phyloP scores from a whole-genome alignment of 1,284 basidiomycete species.

The Testicularia cyperi region DNA sequence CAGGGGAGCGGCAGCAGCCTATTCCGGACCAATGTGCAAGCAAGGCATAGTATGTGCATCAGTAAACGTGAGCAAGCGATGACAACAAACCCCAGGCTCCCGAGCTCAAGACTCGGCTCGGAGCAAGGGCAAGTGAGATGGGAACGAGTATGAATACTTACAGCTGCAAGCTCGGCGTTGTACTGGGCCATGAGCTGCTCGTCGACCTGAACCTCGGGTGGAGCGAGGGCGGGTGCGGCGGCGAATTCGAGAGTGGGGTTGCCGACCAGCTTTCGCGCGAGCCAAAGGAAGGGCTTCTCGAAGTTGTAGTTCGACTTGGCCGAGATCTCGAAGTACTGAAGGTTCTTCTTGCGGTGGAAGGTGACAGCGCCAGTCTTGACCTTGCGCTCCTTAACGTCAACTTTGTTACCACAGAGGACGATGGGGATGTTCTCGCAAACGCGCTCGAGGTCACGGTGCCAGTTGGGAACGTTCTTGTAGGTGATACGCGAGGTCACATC shows the following conservation, averaged over 20 bases:
- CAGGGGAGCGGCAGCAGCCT: slow-evolving; percentile 64
- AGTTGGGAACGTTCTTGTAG: slow-evolving; percentile 99
- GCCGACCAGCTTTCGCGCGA: slow-evolving; percentile 95
- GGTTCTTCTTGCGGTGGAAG: slow-evolving; percentile 99
- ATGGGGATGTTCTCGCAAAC: slow-evolving; percentile 99
- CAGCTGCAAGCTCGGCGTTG: slow-evolving; percentile 71
- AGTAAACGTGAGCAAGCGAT: no score
- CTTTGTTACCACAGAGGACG: slow-evolving; percentile 99
- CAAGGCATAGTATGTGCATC: not conserved
- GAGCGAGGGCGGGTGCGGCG: slow-evolving; percentile 90
- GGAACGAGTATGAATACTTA: slow-evolving; percentile 5
- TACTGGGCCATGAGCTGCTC: slow-evolving; percentile 79
- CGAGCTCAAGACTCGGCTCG: not conserved
- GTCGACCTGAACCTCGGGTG: slow-evolving; percentile 89
- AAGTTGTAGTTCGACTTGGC: slow-evolving; percentile 99
- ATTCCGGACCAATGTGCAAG: no score
- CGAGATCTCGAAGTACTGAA: slow-evolving; percentile 99
- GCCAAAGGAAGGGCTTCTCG: slow-evolving; percentile 99
- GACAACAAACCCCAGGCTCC: not conserved
- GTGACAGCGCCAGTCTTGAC: slow-evolving; percentile 98
- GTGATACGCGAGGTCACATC: slow-evolving; percentile 99
- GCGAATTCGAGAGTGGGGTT: slow-evolving; percentile 91
- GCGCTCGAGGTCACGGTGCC: slow-evolving; percentile 99
- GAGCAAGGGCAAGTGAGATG: not conserved
- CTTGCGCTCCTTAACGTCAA: slow-evolving; percentile 99